Evolutionary conservation across 2,329 filamentous ascomycete species (phyloP).

Genomic region (Diplodia seriata): DNA sequence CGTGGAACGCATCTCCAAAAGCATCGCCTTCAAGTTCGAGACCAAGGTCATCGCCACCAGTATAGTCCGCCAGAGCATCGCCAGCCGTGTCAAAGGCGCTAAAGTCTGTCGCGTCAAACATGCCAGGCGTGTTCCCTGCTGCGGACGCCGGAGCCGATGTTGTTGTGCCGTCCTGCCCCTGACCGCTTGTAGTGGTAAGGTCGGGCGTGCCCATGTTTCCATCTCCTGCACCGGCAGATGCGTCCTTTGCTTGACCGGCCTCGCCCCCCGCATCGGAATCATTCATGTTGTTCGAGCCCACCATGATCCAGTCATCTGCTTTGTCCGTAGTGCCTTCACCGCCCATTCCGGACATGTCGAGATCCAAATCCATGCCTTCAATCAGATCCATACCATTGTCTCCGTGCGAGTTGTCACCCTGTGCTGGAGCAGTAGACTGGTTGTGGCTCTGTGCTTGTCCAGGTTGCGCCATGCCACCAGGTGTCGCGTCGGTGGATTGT

Average conservation of each 20-base stretch:
- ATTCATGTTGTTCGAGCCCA: slow-evolving; percentile 34
- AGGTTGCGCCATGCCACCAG: slow-evolving; percentile 11
- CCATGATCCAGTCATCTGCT: slow-evolving; percentile 45
- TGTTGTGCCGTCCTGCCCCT: slow-evolving; percentile 12
- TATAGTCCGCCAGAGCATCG: slow-evolving; percentile 49
- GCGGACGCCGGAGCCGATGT: slow-evolving; percentile 34
- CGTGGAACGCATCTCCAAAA: slow-evolving; percentile 51
- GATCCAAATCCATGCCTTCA: slow-evolving; percentile 48
- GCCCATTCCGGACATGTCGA: slow-evolving; percentile 66
- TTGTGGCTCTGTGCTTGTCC: slow-evolving; percentile 4
- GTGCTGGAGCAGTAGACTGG: slow-evolving; percentile 33
- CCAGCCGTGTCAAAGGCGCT: slow-evolving; percentile 50
- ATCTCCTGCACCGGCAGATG: slow-evolving; percentile 32
- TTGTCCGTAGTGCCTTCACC: slow-evolving; percentile 43
- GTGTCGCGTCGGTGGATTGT: slow-evolving; percentile 60
- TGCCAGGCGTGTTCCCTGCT: slow-evolving; percentile 42
- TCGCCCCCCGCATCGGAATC: slow-evolving; percentile 29
- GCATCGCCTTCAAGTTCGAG: slow-evolving; percentile 50
- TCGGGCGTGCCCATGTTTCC: slow-evolving; percentile 3
- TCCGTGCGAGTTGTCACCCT: slow-evolving; percentile 39
- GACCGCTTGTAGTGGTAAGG: slow-evolving; percentile 2
- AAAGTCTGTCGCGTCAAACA: slow-evolving; percentile 49
- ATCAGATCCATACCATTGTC: slow-evolving; percentile 42
- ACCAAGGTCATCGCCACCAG: slow-evolving; percentile 44
- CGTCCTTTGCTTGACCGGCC: slow-evolving; percentile 36